Evolutionary conservation across 768 basidiomycete species (phyloP), one percentile per base, ranked within the genome.

Genomic region (Boletales sp.): DNA sequence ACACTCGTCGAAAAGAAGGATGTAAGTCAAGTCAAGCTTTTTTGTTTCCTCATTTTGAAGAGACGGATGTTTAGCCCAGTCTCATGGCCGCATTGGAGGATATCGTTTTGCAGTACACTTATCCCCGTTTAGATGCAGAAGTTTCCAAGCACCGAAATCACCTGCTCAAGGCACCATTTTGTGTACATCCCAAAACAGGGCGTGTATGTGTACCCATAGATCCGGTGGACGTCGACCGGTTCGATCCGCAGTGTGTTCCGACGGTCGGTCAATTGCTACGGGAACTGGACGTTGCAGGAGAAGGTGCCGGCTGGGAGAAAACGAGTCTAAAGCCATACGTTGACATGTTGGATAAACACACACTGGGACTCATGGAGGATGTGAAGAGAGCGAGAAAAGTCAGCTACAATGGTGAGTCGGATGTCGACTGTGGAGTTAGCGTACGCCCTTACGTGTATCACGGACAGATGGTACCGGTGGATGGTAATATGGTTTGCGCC

Each of bases 131-230:
- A 47, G 96, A 99, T 67, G 89, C 90, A 13, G 96, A 99, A 68
- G 96, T 99, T 28, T 94, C 94, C 3, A 95, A 98, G 63, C 91
- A 94, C 63, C 81, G 94, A 44, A 98, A 99, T 72, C 96, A 99
- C 74, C 78, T 99, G 72, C 80, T 99, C 47, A 99, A 99, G 70
- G 87, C 92, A 18, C 96, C 96, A 0, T 99, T 99, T 70, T 96
- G 94, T 64, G 75, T 98, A 0, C 96, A 99, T 68, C 96, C 96
- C 0, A 90, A 90, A 56, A 99, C 96, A 2, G 96, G 95, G 2
- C 82, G 93, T 30, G 83, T 99, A 9, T 99, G 95, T 65, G 90
- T 99, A 3, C 96, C 95, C 1, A 76, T 98, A 15, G 87, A 95
- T 61, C 87, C 93, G 4, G 70, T 70, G 32, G 65, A 70, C 31